Evolutionary conservation across 2,329 filamentous ascomycete species (phyloP).

Genomic region (Trichoderma brevicompactum): DNA sequence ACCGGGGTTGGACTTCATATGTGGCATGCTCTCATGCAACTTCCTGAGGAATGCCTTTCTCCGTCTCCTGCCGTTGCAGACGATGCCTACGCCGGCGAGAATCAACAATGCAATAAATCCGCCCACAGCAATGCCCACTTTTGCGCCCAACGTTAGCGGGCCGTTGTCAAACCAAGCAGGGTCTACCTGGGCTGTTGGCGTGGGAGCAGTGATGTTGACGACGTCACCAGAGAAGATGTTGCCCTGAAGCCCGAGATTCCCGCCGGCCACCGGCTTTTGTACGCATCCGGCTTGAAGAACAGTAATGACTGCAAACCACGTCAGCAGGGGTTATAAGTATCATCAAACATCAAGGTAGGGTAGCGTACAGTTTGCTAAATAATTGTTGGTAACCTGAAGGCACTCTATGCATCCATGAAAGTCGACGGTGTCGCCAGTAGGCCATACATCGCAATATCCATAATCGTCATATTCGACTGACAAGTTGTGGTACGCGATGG

Average conservation of each 20-base stretch:
- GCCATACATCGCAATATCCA: constrained; percentile 60
- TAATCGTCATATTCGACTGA: constrained; percentile 51
- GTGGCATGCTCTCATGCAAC: constrained; percentile 48
- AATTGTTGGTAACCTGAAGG: constrained; percentile 46
- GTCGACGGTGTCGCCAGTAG: constrained; percentile 44
- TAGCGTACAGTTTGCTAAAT: constrained; percentile 58
- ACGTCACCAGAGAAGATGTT: constrained; percentile 53
- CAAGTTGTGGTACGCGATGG: constrained; percentile 56
- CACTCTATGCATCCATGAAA: constrained; percentile 52
- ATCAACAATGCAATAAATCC: constrained; percentile 54
- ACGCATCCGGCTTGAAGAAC: constrained; percentile 61
- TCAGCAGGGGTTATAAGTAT: constrained; percentile 32
- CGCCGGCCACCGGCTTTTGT: constrained; percentile 54
- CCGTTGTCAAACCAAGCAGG: constrained; percentile 49
- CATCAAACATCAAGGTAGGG: not conserved
- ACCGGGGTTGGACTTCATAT: constrained; percentile 32
- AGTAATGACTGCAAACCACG: constrained; percentile 47
- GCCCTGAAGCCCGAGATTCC: constrained; percentile 56
- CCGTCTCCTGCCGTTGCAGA: constrained; percentile 61
- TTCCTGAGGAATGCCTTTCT: constrained; percentile 56
- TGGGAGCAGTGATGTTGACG: constrained; percentile 57
- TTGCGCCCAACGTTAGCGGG: constrained; percentile 56
- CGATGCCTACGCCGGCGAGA: constrained; percentile 55
- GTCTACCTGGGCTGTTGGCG: constrained; percentile 46
- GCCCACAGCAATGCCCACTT: constrained; percentile 62